Base-by-base conservation (phyloP, 1,284 basidiomycete species). In the Trichosporon sp. region DNA sequence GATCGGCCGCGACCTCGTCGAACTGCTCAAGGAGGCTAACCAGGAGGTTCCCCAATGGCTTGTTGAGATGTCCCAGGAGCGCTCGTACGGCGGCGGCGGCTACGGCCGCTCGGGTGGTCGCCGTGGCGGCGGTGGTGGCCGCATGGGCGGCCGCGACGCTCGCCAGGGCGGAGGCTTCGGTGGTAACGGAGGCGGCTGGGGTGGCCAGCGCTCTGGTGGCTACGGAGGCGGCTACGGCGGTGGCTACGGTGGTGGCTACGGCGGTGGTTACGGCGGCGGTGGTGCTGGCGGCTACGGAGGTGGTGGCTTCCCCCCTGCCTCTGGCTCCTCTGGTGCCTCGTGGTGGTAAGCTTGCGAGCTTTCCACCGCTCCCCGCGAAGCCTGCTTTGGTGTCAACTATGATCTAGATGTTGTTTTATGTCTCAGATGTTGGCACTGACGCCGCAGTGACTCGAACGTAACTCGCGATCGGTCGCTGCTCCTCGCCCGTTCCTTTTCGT, bases 11-110 rank as follows among this genome's bases (percentile, higher is more conserved):
- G 94, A 96, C 74, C 85, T 99, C 56, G 83, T 98, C 63, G 95
- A 97, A 78, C 86, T 99, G 13, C 87, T 99, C 60, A 88, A 91
- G 66, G 95, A 98, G 81, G 95, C 95, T 56, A 95, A 99, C 81
- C 96, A 99, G 81, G 94, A 96, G 66, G 89, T 94, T 61, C 95
- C 95, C 3, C 69, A 79, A n/a, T 99, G 95, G 94, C 84, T 97
- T 63, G 91, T 94, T 78, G 87, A 87, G 25, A 88, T 96, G 61
- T 88, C 89, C 4, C 86, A 89, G 64, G 95, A 98, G 82, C 84
- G 87, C 52, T 84, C 88, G 59, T 94, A 89, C 76, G 88, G 89
- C 29, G 83, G 85, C 60, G 73, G 73, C 44, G 83, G 86, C 56
- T 76, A 80, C 58, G 69, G 80, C 29, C 83, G 75, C 69, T 82